Percentiles rank a stretch among this genome's conserved stretches.
phyloP scores from a whole-genome alignment of 371 early-diverging fungal species.

The Capniomyces stellatus region DNA sequence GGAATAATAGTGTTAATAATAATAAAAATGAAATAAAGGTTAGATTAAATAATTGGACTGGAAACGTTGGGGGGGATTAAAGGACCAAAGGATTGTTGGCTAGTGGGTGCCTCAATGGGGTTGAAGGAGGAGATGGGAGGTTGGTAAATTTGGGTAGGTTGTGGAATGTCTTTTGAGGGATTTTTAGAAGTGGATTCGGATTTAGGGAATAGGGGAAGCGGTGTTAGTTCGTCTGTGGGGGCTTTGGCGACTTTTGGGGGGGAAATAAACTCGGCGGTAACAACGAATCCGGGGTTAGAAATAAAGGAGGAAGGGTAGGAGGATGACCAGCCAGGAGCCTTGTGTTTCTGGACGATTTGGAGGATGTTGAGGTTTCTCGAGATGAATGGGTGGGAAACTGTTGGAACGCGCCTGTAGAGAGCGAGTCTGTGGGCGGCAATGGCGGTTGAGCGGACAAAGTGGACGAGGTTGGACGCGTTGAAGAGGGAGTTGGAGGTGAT shows the following conservation, averaged over 20 bases:
- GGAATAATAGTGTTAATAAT: background rate
- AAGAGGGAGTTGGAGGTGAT: slow-evolving; percentile 18
- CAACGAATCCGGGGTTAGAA: background rate
- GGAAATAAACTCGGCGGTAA: background rate
- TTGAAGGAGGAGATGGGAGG: too few relatives aligned
- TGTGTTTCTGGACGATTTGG: slow-evolving; percentile 14
- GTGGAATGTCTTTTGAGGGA: too few relatives aligned
- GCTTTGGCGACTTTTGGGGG: background rate
- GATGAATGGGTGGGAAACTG: slow-evolving; percentile 12
- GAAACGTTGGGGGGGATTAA: background rate
- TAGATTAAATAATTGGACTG: background rate
- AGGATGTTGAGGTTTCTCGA: slow-evolving; percentile 13
- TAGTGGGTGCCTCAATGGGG: too few relatives aligned
- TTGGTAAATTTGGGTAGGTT: too few relatives aligned
- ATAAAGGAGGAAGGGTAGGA: background rate
- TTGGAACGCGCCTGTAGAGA: slow-evolving; percentile 9
- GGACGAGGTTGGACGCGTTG: slow-evolving; percentile 48
- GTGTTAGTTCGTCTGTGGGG: too few relatives aligned
- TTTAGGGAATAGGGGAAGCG: too few relatives aligned
- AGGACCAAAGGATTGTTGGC: too few relatives aligned
- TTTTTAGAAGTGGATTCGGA: too few relatives aligned
- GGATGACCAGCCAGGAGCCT: slow-evolving; percentile 8
- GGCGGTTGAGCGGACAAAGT: slow-evolving; percentile 68
- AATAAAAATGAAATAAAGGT: background rate
- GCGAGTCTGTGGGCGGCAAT: slow-evolving; percentile 34